Evolutionary conservation across 805 yeast species (phyloP), one percentile per base, ranked within the genome.

Genomic region (Scheffersomyces amazonensis): DNA sequence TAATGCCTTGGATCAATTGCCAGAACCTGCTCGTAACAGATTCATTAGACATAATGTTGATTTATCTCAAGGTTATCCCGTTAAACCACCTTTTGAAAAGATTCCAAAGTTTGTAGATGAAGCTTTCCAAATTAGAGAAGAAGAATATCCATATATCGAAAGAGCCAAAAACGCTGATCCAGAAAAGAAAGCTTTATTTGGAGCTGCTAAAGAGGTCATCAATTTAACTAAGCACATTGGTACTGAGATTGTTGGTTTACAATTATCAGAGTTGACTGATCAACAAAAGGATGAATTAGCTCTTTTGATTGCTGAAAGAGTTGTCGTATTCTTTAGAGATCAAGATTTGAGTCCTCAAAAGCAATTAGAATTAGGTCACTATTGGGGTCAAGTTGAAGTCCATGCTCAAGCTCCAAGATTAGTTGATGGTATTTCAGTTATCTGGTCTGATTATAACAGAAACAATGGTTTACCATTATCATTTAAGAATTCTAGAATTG

Each of bases 381-480:
- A 56, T 38, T 58, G 49, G 49, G 62, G 62, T 17, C 58, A 54
- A 41, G 55, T 58, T 28, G 62, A 58, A 47, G 42, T 48, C 4
- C 62, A 58, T 36, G 54, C 62, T 15, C 62, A 57, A 47, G 56
- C 44, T 31, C 51, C 53, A n/a, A 41, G 52, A 31, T 54, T 56
- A 9, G 34, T 50, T n/a, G 42, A 44, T 17, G 76, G 75, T 29
- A 58, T 62, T 37, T 53, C 70, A 19, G 66, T 66, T 6, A 62
- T 71, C 33, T 69, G 75, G 75, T 62, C 58, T 27, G 70, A 68
- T 30, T 62, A 58, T 41, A 32, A 25, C 12, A 50, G 54, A 20
- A 56, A 59, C 19, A 43, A 36, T 23, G 64, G 63, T 0, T 49
- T 59, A 31, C 52, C 53, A 12, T 47, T 62, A 34, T 50, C 56